Conservation (phyloP, 768 basidiomycete species). For the Leucosporidium yakuticum region DNA sequence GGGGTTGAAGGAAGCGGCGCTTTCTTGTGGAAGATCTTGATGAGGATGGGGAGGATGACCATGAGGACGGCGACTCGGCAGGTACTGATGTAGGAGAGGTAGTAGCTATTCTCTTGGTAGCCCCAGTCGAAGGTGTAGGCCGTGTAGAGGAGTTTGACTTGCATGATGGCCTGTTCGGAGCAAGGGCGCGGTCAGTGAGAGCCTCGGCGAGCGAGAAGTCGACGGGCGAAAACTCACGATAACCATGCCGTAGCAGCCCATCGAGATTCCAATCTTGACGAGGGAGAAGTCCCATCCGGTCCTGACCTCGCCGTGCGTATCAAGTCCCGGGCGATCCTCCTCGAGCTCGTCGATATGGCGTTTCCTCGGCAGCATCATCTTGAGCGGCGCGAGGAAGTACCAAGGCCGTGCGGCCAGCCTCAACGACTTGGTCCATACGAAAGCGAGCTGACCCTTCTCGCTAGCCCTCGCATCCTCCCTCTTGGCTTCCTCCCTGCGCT, state of each 20-base stretch:
- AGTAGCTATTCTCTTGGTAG: slow-evolving; percentile 30
- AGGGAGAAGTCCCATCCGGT: too few relatives aligned
- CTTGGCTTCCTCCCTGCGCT: too few relatives aligned
- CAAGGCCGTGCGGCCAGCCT: neutral
- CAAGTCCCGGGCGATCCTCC: slow-evolving; percentile 6
- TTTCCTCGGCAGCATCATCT: slow-evolving; percentile 40
- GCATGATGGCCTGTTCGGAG: slow-evolving; percentile 10
- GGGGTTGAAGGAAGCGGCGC: neutral
- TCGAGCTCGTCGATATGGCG: slow-evolving; percentile 11
- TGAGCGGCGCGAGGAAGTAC: slow-evolving; percentile 42
- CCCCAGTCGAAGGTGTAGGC: slow-evolving; percentile 35
- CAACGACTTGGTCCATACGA: neutral
- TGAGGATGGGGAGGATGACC: slow-evolving; percentile 34
- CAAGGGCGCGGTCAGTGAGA: too few relatives aligned
- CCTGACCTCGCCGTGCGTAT: too few relatives aligned
- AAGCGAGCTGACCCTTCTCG: neutral
- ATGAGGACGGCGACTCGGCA: slow-evolving; percentile 35
- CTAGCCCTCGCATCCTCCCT: neutral
- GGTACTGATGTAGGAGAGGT: slow-evolving; percentile 34
- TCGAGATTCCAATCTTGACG: slow-evolving; percentile 37
- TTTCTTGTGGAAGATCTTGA: slow-evolving; percentile 26
- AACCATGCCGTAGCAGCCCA: slow-evolving; percentile 34
- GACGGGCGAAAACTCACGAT: slow-evolving; percentile 27
- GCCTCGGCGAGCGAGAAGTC: neutral
- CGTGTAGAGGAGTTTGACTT: slow-evolving; percentile 34